Conservation (phyloP, 257 asterid genomes). For the Coffea eugenioides region DNA sequence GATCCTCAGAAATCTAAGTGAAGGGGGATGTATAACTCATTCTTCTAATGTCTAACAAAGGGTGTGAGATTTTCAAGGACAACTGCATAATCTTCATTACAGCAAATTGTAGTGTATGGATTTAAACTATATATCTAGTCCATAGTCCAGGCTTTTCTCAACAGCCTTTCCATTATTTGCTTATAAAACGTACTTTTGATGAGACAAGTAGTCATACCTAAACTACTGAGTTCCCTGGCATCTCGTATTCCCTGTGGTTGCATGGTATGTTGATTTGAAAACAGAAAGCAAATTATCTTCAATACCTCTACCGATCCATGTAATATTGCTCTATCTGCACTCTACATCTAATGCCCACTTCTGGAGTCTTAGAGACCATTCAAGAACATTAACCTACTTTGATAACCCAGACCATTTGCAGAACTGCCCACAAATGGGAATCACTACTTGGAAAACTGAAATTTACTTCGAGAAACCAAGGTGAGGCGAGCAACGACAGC, state of each 20-base stretch:
- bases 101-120: neutral
- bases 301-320: neutral
- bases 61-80: neutral
- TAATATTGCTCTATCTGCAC: neutral
- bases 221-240: neutral
- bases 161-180: neutral
- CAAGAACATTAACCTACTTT: neutral
- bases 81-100: neutral
- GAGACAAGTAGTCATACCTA: neutral
- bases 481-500: neutral
- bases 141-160: neutral
- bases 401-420: neutral
- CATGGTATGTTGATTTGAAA: neutral
- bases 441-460: neutral
- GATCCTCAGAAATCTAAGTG: neutral
- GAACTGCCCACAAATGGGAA: neutral
- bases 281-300: neutral
- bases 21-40: neutral
- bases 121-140: neutral
- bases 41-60: neutral
- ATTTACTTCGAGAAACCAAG: neutral
- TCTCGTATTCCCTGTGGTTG: neutral
- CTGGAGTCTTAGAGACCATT: neutral
- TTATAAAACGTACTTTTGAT: neutral
- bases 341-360: neutral